A percentile compares a stretch with the other conserved stretches of the same genome.
These are phyloP conservation scores for Glomus cerebriforme DNA, from an alignment of 192 early-diverging fungal genomes.

Conservation along the genomic window DNA sequence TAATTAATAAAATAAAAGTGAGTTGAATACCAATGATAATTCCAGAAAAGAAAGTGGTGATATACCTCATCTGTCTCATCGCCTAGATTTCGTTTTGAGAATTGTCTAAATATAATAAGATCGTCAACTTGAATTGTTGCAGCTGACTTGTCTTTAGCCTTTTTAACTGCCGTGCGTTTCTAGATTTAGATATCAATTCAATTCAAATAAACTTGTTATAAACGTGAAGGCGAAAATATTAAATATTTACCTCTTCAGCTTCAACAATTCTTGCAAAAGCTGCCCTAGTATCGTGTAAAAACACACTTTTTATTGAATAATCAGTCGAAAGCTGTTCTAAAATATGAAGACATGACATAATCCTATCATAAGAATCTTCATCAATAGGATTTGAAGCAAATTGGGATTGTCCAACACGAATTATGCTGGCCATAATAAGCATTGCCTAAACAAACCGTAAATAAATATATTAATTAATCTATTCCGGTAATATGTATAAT, in stretches of 20 bases:
- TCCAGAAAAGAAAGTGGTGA: background rate
- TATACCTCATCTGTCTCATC: slow-evolving; percentile 66
- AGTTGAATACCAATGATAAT: background rate
- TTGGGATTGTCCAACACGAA: slow-evolving; percentile 88
- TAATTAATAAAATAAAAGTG: slow-evolving; percentile 28
- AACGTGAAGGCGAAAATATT: background rate
- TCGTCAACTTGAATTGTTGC: slow-evolving; percentile 84
- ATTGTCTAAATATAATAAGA: slow-evolving; percentile 82
- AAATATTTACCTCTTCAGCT: slow-evolving; percentile 62
- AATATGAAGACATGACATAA: slow-evolving; percentile 82
- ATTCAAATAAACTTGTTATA: background rate
- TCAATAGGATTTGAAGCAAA: slow-evolving; percentile 89
- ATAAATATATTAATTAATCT: slow-evolving; percentile 15
- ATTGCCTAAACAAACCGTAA: slow-evolving; percentile 59
- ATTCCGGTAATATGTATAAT: too few relatives aligned
- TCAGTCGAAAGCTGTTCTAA: slow-evolving; percentile 64
- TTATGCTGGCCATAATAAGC: slow-evolving; percentile 96
- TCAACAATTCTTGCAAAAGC: slow-evolving; percentile 67
- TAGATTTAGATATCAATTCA: background rate
- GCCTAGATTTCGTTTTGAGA: slow-evolving; percentile 69
- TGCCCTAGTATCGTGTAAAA: slow-evolving; percentile 59
- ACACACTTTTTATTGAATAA: slow-evolving; percentile 56
- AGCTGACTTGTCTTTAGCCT: slow-evolving; percentile 67
- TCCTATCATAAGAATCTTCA: slow-evolving; percentile 94
- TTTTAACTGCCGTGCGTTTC: slow-evolving; percentile 60